Base-by-base conservation (phyloP, 345 rosid genomes). In the Pistacia atlantica region DNA sequence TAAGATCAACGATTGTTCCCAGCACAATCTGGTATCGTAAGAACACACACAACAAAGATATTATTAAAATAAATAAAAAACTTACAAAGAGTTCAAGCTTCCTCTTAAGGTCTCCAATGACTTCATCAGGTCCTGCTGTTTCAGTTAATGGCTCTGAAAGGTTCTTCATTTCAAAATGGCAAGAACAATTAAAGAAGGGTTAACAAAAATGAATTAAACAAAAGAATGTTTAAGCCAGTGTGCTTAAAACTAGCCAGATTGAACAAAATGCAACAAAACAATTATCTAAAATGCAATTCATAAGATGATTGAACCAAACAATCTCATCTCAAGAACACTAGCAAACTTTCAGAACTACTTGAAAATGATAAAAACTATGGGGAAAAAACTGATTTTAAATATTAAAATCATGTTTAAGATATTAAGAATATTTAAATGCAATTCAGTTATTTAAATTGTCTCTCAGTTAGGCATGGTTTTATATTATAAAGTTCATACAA, bases 71-170 rank as follows among this genome's bases (percentile, higher is more conserved):
- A 25, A 25, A 25, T 5, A 42, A 42, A 31, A 42, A 17, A 87
- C 97, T 92, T 87, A 92, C 95, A 64, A 88, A 87, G 74, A 76
- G 61, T 46, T 84, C 87, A 71, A 90, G 80, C 78, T 92, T 92
- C 80, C 72, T 80, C 87, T 82, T 86, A 13, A 89, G 83, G 73
- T 90, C 91, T 73, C 82, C 89, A 71, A 81, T 82, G 48, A 79
- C 73, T n/a, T 65, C 77, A 12, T 79, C 20, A 10, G 80, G 16
- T 65, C 67, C 86, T 5, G 78, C 66, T n/a, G 78, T 81, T 58
- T 73, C 75, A 3, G 71, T 64, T 65, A 25, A 52, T 16, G 60
- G 60, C 42, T 8, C 35, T 33, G 59, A 69, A 14, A 33, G 9
- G 42, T 38, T 71, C 74, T 71, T 71, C 13, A 42, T 75, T 65